Conservation (phyloP, 2,329 filamentous ascomycete species). For the Scytalidium lignicola region DNA sequence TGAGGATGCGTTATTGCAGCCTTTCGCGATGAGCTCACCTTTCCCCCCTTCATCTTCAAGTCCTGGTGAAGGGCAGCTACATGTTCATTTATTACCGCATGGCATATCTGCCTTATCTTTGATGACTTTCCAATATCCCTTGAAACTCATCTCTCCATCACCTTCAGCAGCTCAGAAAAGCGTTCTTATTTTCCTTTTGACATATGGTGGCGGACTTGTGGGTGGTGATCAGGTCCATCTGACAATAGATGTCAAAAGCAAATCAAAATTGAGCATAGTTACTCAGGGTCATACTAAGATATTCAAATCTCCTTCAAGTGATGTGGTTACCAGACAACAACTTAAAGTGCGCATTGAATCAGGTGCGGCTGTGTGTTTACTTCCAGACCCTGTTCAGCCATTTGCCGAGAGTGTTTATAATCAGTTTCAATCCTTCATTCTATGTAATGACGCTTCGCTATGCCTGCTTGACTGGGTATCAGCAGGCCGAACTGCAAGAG, state of each 20-base stretch:
- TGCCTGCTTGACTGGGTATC: slow-evolving; percentile 94
- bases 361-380: slow-evolving; percentile 54
- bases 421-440: slow-evolving; percentile 74
- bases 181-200: slow-evolving; percentile 81
- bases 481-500: slow-evolving; percentile 76
- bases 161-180: slow-evolving; percentile 60
- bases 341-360: slow-evolving; percentile 46
- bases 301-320: slow-evolving; percentile 67
- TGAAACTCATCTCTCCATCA: slow-evolving; percentile 85
- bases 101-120: slow-evolving; percentile 65
- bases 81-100: slow-evolving; percentile 67
- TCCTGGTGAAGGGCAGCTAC: slow-evolving; percentile 73
- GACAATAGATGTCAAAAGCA: slow-evolving; percentile 55
- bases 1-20: not conserved
- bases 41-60: slow-evolving; percentile 62
- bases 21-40: slow-evolving; percentile 20
- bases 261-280: slow-evolving; percentile 62
- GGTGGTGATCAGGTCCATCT: slow-evolving; percentile 80
- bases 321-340: slow-evolving; percentile 53
- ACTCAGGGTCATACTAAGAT: slow-evolving; percentile 89
- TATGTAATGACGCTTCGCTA: slow-evolving; percentile 54
- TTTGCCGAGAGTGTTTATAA: slow-evolving; percentile 80
- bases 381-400: slow-evolving; percentile 91
- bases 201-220: slow-evolving; percentile 90
- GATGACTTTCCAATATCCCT: slow-evolving; percentile 85